Percentiles rank a stretch among this genome's conserved stretches.
Evolutionary conservation across 176 grass and related monocot genomes (phyloP).

Genomic region (Coix lacrymajobi): DNA sequence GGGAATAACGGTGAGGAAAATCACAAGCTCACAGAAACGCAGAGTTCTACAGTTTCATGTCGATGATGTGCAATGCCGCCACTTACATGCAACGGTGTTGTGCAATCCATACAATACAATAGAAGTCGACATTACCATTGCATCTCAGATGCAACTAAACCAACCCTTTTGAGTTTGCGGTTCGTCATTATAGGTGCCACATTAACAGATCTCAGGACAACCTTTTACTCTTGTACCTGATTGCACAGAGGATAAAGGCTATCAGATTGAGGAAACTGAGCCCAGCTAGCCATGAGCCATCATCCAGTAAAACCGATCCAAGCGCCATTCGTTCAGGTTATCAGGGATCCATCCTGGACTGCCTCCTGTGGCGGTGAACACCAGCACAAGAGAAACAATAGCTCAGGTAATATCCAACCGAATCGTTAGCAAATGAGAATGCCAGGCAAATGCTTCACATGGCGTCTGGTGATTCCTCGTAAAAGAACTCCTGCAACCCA

Average conservation of each 20-base stretch:
- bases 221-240: constrained; percentile 41
- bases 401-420: constrained; percentile 46
- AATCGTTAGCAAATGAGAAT: constrained; percentile 31
- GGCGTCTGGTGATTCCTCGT: constrained; percentile 54
- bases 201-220: neutral
- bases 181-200: neutral
- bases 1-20: neutral
- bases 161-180: neutral
- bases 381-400: constrained; percentile 38
- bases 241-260: constrained; percentile 30
- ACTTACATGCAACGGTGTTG: neutral
- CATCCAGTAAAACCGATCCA: constrained; percentile 62
- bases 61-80: neutral
- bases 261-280: constrained; percentile 36
- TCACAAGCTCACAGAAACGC: neutral
- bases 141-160: neutral
- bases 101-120: neutral
- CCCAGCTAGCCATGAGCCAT: too few relatives aligned
- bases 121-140: neutral
- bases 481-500: constrained; percentile 52
- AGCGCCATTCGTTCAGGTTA: constrained; percentile 59
- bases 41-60: neutral
- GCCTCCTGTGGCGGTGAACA: constrained; percentile 45
- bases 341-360: constrained; percentile 57
- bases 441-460: constrained; percentile 53